Conservation (phyloP, 1,284 basidiomycete species). For the Coniophora puteana region DNA sequence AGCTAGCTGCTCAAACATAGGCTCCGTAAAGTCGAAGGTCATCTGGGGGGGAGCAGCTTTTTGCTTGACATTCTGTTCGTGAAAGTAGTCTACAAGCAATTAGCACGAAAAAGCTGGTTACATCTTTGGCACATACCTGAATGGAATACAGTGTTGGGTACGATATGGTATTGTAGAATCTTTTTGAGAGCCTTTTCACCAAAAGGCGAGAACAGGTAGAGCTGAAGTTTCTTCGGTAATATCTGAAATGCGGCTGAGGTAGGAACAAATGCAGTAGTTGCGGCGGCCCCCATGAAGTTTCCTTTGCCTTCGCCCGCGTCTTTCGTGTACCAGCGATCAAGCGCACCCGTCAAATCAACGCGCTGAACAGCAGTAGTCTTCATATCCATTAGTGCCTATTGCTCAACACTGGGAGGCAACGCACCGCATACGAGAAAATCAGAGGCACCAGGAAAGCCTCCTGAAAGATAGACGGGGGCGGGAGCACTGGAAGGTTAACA, state of each 20-base stretch:
- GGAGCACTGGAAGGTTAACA: constrained; percentile 56
- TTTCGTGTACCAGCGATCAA: constrained; percentile 43
- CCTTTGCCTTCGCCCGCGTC: constrained; percentile 31
- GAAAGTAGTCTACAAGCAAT: constrained; percentile 16
- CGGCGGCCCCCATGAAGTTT: constrained; percentile 42
- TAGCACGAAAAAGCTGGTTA: not conserved
- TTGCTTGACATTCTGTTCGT: too few species aligned
- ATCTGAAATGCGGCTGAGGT: constrained; percentile 58
- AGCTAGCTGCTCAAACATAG: not conserved
- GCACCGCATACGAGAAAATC: constrained; percentile 51
- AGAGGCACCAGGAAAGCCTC: constrained; percentile 52
- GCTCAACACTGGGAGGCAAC: constrained; percentile 14
- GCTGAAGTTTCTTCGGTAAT: constrained; percentile 52
- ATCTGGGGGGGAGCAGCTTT: too few species aligned
- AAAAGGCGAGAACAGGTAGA: constrained; percentile 69
- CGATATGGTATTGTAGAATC: constrained; percentile 63
- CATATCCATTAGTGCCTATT: not conserved
- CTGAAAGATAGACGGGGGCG: constrained; percentile 61
- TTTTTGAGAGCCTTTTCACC: constrained; percentile 56
- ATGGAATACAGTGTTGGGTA: constrained; percentile 54
- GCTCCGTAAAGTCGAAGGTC: too few species aligned
- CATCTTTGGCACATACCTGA: constrained; percentile 39
- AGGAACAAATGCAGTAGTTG: constrained; percentile 65
- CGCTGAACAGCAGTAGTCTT: constrained; percentile 62
- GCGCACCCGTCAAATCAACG: constrained; percentile 40